Conservation (phyloP, 768 basidiomycete genomes). For the Mycena capillaripes region DNA sequence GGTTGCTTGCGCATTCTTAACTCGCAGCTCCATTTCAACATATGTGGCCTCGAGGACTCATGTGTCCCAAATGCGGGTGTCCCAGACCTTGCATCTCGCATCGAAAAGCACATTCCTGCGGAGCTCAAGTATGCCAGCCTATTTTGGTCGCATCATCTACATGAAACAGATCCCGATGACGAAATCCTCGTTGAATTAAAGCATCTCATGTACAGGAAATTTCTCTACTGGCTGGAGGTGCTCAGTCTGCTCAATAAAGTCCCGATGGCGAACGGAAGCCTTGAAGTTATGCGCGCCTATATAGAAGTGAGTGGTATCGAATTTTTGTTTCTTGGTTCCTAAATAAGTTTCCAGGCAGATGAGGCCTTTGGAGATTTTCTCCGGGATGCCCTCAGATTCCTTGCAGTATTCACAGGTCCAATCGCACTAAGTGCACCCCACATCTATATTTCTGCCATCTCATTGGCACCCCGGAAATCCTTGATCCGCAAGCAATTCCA, state of each 20-base stretch:
- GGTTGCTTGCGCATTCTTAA: neutral
- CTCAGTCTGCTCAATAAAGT: neutral
- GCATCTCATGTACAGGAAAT: neutral
- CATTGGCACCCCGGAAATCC: neutral
- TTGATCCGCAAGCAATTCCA: neutral
- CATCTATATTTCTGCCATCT: neutral
- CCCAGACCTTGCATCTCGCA: neutral
- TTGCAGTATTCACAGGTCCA: neutral
- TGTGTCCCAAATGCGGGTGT: neutral
- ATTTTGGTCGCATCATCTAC: slow-evolving; percentile 2
- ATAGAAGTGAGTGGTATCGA: neutral
- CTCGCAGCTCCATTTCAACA: neutral
- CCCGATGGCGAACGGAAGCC: neutral
- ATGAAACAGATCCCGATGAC: neutral
- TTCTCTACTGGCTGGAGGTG: neutral
- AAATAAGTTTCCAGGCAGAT: no score
- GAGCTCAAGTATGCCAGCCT: neutral
- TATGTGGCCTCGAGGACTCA: slow-evolving; percentile 11
- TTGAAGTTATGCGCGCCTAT: neutral
- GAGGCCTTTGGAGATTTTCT: neutral
- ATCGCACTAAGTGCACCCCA: slow-evolving; percentile 3
- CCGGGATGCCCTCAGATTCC: neutral
- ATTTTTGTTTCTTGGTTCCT: no score
- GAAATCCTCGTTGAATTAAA: neutral
- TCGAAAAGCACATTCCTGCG: neutral